These are phyloP conservation scores for Pascua sp. DNA, from an alignment of 1,284 basidiomycete genomes.

Conservation along the genomic window DNA sequence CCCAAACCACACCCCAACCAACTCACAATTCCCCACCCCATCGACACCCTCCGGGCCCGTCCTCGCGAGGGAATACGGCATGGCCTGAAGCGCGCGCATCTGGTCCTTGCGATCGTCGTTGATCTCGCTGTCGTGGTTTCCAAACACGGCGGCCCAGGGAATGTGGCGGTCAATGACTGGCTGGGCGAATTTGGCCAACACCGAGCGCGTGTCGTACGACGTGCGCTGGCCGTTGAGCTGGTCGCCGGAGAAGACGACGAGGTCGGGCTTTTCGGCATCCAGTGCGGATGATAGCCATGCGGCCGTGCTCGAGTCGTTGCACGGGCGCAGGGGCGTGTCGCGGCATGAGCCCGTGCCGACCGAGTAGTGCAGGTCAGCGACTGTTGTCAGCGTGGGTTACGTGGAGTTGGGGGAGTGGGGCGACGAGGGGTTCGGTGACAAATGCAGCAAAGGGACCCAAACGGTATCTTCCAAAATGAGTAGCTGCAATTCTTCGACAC, in stretches of 20 bases:
- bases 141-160: conserved; percentile 86
- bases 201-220: conserved; percentile 78
- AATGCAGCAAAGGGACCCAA: no score
- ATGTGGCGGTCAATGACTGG: conserved; percentile 71
- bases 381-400: conserved; percentile 23
- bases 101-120: conserved; percentile 61
- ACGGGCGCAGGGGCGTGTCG: conserved; percentile 57
- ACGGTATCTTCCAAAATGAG: no score
- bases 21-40: conserved; percentile 75
- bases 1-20: conserved; percentile 12
- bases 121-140: conserved; percentile 78
- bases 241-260: conserved; percentile 79
- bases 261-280: conserved; percentile 79
- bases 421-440: no score
- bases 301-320: conserved; percentile 66
- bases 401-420: neutral
- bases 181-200: conserved; percentile 79
- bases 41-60: conserved; percentile 75
- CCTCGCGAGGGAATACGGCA: conserved; percentile 81
- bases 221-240: conserved; percentile 78
- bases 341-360: conserved; percentile 68
- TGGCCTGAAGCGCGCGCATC: conserved; percentile 64
- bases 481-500: no score
- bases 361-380: conserved; percentile 85
- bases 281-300: conserved; percentile 65